Percentiles rank a stretch among this genome's conserved stretches.
Conservation (phyloP, 192 early-diverging fungal species). For the Podila epicladia region DNA sequence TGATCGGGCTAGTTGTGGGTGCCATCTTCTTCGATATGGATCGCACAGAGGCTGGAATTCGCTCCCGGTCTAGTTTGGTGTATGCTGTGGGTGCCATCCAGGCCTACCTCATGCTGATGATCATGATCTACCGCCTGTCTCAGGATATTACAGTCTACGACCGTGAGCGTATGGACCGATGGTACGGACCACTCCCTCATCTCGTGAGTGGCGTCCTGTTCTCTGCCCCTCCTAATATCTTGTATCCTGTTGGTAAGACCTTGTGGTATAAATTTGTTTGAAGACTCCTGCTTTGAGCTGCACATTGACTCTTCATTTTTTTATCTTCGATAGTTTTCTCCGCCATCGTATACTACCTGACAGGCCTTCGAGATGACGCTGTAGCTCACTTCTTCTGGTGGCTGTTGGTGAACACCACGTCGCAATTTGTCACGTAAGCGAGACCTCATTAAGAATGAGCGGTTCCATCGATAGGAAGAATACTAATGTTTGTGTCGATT, state of each 20-base stretch:
- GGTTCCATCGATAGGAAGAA: no score
- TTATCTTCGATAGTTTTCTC: conserved; percentile 27
- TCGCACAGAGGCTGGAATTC: conserved; percentile 20
- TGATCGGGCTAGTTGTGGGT: conserved; percentile 35
- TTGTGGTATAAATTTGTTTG: no score
- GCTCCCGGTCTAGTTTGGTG: conserved; percentile 32
- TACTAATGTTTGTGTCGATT: background rate
- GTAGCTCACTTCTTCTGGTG: conserved; percentile 37
- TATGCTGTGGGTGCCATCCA: conserved; percentile 42
- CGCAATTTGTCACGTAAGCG: conserved; percentile 46
- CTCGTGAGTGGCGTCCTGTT: conserved; percentile 29
- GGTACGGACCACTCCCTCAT: conserved; percentile 47
- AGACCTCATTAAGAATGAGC: background rate
- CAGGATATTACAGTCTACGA: conserved; percentile 46
- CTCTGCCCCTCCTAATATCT: conserved; percentile 27
- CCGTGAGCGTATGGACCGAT: conserved; percentile 47
- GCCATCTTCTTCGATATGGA: conserved; percentile 38
- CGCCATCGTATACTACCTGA: conserved; percentile 38
- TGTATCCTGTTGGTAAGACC: conserved; percentile 38
- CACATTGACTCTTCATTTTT: background rate
- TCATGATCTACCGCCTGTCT: conserved; percentile 36
- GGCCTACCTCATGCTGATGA: conserved; percentile 45
- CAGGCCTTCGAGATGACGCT: conserved; percentile 33
- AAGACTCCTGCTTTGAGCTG: background rate
- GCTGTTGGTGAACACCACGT: conserved; percentile 26